Base-by-base conservation (phyloP, 768 basidiomycete species). In the Kwoniella pini region DNA sequence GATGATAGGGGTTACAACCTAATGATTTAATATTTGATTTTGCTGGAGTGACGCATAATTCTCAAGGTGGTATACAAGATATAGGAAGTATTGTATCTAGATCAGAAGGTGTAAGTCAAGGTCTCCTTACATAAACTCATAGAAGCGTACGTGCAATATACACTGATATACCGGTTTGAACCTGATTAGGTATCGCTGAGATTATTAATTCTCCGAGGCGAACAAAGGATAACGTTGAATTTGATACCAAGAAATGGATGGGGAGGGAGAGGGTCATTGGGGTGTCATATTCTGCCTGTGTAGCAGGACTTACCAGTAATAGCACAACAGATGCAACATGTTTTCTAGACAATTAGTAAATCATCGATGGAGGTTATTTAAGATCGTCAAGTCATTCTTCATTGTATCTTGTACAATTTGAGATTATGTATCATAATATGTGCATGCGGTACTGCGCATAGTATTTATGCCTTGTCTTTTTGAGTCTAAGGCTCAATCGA, bases 181-280 rank as follows among this genome's bases (percentile, higher is more conserved):
- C 5, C n/a, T 19, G 33, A 10, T 11, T 45, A 70, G 70, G 27
- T 43, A 1, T 22, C 62, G 24, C 39, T 71, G 45, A 48, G 55
- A 28, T 17, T 74, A 26, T 40, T 68, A 17, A 55, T 70, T 12
- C 43, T 64, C 38, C 46, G 70, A 38, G 42, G 50, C 9, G 36
- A 54, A 5, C 48, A 64, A 51, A 22, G 57, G 6, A 66, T 85
- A 13, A 80, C 80, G 19, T 69, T 91, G 58, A 82, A 77, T n/a
- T 80, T 92, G 42, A 86, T 81, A 2, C 90, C 91, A 5, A 78
- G 85, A 50, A 84, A 82, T 57, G 87, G 87, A 6, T 96, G 92
- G 92, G 91, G 90, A 63, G 92, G 92, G 10, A 82, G 90, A 60
- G 92, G 92, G 9, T 81, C 88, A 75, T 80, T 96, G 42, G 92